Base-by-base conservation (phyloP, 75 land plant genomes). In the Cupressus sempervirens region DNA sequence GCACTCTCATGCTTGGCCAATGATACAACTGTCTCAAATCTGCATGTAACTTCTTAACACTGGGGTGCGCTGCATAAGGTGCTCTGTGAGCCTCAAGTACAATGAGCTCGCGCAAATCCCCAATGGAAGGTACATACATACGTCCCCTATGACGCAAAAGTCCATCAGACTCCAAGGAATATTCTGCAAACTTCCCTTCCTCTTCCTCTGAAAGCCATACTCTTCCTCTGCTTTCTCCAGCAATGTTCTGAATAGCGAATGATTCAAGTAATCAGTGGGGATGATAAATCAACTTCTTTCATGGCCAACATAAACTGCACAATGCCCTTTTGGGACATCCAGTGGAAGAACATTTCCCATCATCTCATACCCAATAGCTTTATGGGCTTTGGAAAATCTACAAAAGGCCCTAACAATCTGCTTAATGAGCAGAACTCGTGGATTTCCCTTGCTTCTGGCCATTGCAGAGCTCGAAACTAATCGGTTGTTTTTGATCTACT, bases 271-370 rank as follows among this genome's bases (percentile, higher is more conserved):
- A 35, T 88, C 82, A 70, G 91, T 90, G 14, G 91, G 89, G 40
- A 93, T 88, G 13, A 93, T 89, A 84, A 89, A 90, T 48, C 94
- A 82, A 80, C 87, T 85, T 16, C 58, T 15, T 54, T 16, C 58
- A 54, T 18, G 15, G 16, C 58, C 58, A 3, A 54, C 58, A 54
- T 93, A 93, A 45, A 93, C 93, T 30, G 89, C 91, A 68, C 90
- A 89, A 72, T 87, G 92, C 1, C 96, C 96, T 36, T 88, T 92
- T 3, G 94, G 92, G 2, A 94, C 94, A 83, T 93, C 96, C 26
- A 82, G 11, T 4, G 91, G 88, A n/a, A 85, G 87, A 18, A 83
- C 86, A 29, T n/a, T n/a, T n/a, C n/a, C n/a, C n/a, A n/a, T n/a
- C n/a, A 56, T 80, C 76, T 18, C 50, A 45, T 16, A 43, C 46